A percentile compares a stretch with the other conserved stretches of the same genome.
These are phyloP conservation scores for Uncinocarpus reesii DNA, from an alignment of 2,329 filamentous ascomycete genomes.

Conservation along the genomic window DNA sequence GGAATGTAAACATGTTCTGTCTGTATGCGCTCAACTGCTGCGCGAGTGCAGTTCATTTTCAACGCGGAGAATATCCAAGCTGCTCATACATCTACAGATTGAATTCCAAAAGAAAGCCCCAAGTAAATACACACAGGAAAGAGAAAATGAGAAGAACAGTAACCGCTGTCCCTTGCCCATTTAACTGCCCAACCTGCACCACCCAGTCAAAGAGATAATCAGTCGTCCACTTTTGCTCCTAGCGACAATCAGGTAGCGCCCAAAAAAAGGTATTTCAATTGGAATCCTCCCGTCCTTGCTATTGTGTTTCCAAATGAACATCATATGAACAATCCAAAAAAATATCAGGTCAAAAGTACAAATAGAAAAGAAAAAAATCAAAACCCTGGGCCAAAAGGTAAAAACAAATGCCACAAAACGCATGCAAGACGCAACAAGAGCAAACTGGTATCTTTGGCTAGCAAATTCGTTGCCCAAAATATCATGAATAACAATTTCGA, in stretches of 20 bases:
- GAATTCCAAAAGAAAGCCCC: background rate
- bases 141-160: background rate
- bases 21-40: no score
- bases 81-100: background rate
- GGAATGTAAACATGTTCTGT: background rate
- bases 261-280: slow-evolving; percentile 2
- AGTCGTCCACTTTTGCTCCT: slow-evolving; percentile 5
- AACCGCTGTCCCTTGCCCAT: slow-evolving; percentile 1
- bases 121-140: slow-evolving; percentile 1
- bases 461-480: slow-evolving; percentile 11
- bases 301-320: background rate
- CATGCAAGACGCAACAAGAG: background rate
- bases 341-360: background rate
- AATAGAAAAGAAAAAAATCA: background rate
- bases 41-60: no score
- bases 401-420: background rate
- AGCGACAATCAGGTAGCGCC: background rate
- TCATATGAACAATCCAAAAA: slow-evolving; percentile 6
- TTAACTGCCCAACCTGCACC: background rate
- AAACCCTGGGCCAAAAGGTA: background rate
- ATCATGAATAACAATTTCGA: slow-evolving; percentile 13
- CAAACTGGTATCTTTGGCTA: slow-evolving; percentile 9
- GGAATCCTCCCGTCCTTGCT: background rate
- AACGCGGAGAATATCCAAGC: no score
- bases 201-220: background rate